Evolutionary conservation across 768 basidiomycete genomes (phyloP), one percentile per base, ranked within the genome.

Genomic region (Mycena capillaripes): DNA sequence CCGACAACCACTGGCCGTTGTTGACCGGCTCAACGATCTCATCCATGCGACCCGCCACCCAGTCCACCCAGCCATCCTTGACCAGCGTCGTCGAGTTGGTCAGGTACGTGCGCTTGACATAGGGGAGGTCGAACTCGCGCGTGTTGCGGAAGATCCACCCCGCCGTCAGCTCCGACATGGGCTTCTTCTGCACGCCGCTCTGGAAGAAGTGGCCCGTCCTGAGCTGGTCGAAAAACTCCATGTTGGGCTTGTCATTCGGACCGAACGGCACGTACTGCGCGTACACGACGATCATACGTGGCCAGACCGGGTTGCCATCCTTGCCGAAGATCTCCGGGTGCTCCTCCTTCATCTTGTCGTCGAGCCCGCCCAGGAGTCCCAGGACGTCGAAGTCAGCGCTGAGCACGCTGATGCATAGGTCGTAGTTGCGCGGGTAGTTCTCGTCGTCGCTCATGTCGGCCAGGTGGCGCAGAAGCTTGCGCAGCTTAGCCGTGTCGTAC

Each of bases 91-190:
- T 72, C 58, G 70, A 72, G 6, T 67, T 66, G 7, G 70, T 72
- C 57, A 67, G 27, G 53, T 72, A 72, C 57, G 65, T 67, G 25
- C 70, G 70, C 65, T 72, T 72, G 40, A 72, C 65, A 50, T 72
- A 72, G n/a, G 65, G 70, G 29, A 61, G 44, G 42, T 72, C 65
- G 34, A 72, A 72, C 58, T 72, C 70, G 58, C 70, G 63, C 48
- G 57, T 52, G 70, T 72, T 66, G 65, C 64, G 70, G 70, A 72
- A 72, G 34, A 72, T 61, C 70, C 70, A 72, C 38, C 44, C 44
- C 52, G 64, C 44, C 40, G 65, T 72, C 48, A 72, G 64, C 58
- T 66, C 46, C 38, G 64, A 66, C 70, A 72, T 72, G 9, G 70
- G 70, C 42, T 66, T 67, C 19, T 59, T 21, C 65, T 66, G 36